These are phyloP conservation scores for Acanthamoeba castellanii DNA, from an alignment of 208 protist genomes.

Conservation along the genomic window DNA sequence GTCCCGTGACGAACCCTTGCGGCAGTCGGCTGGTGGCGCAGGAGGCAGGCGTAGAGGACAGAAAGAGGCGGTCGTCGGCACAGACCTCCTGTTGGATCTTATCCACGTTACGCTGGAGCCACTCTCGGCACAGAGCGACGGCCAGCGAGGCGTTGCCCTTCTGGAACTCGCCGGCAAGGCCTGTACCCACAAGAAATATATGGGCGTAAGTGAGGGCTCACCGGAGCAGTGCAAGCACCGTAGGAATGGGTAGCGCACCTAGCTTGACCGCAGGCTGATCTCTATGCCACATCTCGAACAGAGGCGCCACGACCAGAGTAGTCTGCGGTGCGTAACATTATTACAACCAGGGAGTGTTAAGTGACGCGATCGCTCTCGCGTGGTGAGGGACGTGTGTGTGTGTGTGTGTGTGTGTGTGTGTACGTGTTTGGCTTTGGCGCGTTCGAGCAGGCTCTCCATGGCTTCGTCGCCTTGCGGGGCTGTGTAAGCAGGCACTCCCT, in stretches of 20 bases:
- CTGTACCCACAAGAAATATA: neutral
- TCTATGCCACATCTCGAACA: neutral
- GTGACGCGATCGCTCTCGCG: neutral
- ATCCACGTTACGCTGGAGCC: neutral
- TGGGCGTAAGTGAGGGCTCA: neutral
- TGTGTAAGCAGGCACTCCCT: constrained; percentile 52
- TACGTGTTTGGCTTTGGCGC: constrained; percentile 17
- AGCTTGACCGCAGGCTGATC: neutral
- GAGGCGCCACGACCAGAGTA: neutral
- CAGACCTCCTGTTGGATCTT: neutral
- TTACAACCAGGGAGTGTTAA: too few relatives aligned
- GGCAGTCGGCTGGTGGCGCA: neutral
- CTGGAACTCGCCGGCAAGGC: constrained; percentile 59
- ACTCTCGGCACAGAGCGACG: constrained; percentile 45
- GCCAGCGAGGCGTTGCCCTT: constrained; percentile 61
- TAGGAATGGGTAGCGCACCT: neutral
- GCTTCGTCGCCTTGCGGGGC: constrained; percentile 58
- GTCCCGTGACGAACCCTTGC: neutral
- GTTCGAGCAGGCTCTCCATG: constrained; percentile 21
- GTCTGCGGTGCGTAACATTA: neutral
- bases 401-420: neutral
- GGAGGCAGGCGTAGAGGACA: neutral
- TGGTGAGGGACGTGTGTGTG: neutral
- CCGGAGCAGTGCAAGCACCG: neutral
- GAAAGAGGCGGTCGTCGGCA: neutral